These are phyloP conservation scores for Pythium sukuiense DNA, from an alignment of 352 stramenopile species.

Conservation along the genomic window DNA sequence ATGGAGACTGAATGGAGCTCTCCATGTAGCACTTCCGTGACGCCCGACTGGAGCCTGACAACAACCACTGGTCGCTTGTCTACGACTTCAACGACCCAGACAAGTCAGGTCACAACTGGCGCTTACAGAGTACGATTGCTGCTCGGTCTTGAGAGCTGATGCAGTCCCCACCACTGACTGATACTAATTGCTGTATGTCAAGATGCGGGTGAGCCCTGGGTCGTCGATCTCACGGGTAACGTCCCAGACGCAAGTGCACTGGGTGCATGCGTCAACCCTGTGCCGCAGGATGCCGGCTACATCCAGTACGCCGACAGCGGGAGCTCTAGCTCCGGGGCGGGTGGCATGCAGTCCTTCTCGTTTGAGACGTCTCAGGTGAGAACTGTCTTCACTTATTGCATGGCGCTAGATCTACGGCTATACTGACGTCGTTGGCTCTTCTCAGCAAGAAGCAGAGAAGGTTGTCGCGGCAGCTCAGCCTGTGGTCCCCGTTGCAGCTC, in stretches of 20 bases:
- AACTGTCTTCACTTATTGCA: background rate
- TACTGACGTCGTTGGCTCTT: background rate
- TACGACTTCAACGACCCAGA: conserved; percentile 93
- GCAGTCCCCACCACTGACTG: no score
- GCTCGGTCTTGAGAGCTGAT: background rate
- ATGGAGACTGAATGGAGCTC: no score
- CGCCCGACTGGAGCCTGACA: conserved; percentile 72
- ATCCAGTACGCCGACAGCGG: conserved; percentile 47
- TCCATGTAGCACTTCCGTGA: conserved; percentile 57
- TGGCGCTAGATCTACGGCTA: background rate
- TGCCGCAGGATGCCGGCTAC: conserved; percentile 56
- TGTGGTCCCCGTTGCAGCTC: background rate
- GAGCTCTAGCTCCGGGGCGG: conserved; percentile 9
- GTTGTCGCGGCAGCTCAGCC: conserved; percentile 2
- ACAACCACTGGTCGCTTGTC: conserved; percentile 90
- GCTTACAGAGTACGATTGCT: conserved; percentile 47
- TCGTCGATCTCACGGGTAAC: conserved; percentile 46
- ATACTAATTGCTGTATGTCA: background rate
- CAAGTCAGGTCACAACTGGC: conserved; percentile 73
- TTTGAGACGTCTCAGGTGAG: conserved; percentile 61
- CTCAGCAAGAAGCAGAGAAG: conserved; percentile 28
- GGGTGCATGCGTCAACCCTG: conserved; percentile 61
- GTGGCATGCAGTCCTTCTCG: conserved; percentile 60
- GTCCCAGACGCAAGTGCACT: conserved; percentile 36
- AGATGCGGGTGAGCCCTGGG: conserved; percentile 46